Evolutionary conservation across 2,329 filamentous ascomycete genomes (phyloP), one percentile per base, ranked within the genome.

Genomic region (Ilyonectria robusta): DNA sequence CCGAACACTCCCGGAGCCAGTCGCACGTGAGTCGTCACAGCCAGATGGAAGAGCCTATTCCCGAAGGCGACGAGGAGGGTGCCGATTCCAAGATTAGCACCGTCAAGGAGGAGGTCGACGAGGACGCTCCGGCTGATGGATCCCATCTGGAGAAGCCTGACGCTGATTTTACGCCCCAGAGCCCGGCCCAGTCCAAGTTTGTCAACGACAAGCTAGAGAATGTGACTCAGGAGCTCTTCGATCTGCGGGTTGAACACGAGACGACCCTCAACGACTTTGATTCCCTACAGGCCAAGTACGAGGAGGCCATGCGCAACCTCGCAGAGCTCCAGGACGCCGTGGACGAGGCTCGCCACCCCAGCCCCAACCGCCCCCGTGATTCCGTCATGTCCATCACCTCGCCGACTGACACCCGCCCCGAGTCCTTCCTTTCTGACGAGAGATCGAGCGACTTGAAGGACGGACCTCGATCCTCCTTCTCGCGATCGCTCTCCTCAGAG

Each of bases 401-500:
- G 0, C 86, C 85, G 15, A 81, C 79, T 17, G 78, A 84, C 50
- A 86, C 84, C 9, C 87, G 93, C 23, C 92, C 93, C 13, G 87
- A 89, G 62, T 95, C 94, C 87, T 96, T 96, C 91, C 91, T 96
- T 89, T 94, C 91, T 69, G 91, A 94, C 78, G 85, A 87, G 76
- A 91, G 89, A 83, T 89, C 90, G 77, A 92, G 88, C 82, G 92
- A 90, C 78, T 84, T 89, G 79, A 94, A 91, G 83, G 88, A 91
- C 84, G 84, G 83, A 59, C 81, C 86, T 84, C 82, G 79, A 72
- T 93, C 93, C 81, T 95, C 93, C 77, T 74, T 78, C 42, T 95
- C 94, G 84, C 94, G 92, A 81, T 97, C 94, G 77, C 92, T 98
- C 74, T 98, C 94, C 72, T 96, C 94, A 83, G 96, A 98, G 84